A percentile compares a stretch with the other conserved stretches of the same genome.
These are phyloP conservation scores for Phytophthora macrochlamydospora DNA, from an alignment of 352 stramenopile species.

Conservation along the genomic window DNA sequence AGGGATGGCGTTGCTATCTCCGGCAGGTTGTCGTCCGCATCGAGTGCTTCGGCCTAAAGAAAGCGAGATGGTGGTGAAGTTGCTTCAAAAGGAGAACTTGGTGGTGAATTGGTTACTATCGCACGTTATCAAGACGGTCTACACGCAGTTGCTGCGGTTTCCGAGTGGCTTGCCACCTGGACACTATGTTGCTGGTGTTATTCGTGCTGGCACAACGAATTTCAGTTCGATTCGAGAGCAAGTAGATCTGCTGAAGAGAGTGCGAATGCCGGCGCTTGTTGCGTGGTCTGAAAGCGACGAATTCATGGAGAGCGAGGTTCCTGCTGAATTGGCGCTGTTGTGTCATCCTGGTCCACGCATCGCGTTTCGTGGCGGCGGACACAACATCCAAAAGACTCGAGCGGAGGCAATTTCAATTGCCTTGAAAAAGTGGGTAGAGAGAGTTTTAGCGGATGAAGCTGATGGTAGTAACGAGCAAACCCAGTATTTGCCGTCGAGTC, in stretches of 20 bases:
- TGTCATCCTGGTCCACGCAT: slow-evolving; percentile 43
- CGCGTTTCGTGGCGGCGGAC: slow-evolving; percentile 43
- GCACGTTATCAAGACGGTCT: slow-evolving; percentile 38
- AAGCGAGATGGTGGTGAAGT: slow-evolving; percentile 36
- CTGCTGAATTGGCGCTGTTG: slow-evolving; percentile 31
- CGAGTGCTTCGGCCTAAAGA: slow-evolving; percentile 39
- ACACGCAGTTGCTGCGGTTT: slow-evolving; percentile 45
- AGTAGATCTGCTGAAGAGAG: slow-evolving; percentile 20
- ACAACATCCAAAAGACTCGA: slow-evolving; percentile 72
- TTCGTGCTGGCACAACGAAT: slow-evolving; percentile 50
- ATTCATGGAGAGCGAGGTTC: slow-evolving; percentile 53
- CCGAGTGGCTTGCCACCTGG: slow-evolving; percentile 22
- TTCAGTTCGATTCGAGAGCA: slow-evolving; percentile 42
- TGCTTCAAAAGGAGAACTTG: slow-evolving; percentile 27
- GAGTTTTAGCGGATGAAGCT: slow-evolving; percentile 16
- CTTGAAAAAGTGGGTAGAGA: slow-evolving; percentile 30
- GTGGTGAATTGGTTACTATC: slow-evolving; percentile 19
- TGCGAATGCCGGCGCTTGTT: slow-evolving; percentile 38
- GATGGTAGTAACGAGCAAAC: slow-evolving; percentile 6
- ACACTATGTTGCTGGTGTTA: slow-evolving; percentile 45
- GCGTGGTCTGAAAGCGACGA: slow-evolving; percentile 55
- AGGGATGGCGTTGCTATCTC: slow-evolving; percentile 47
- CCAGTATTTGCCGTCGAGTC: slow-evolving; percentile 9
- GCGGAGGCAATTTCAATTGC: slow-evolving; percentile 32
- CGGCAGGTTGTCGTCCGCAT: slow-evolving; percentile 50